These are phyloP conservation scores for Halteria grandinella DNA, from an alignment of 73 alveolate genomes.

Conservation along the genomic window DNA sequence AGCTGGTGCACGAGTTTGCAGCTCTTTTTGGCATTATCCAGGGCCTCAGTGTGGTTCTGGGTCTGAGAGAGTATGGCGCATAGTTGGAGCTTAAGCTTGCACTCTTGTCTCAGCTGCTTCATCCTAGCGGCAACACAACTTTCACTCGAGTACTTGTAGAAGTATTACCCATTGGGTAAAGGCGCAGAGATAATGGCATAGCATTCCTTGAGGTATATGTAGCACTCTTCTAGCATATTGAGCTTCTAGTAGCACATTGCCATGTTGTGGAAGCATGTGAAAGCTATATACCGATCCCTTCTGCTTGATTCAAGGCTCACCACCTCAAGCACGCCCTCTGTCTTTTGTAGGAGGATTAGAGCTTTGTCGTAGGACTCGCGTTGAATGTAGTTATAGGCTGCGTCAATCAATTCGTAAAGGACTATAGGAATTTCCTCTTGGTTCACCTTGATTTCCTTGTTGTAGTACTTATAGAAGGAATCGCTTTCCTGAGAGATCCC, in stretches of 20 bases:
- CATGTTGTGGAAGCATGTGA: slow-evolving; percentile 53
- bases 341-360: slow-evolving; percentile 49
- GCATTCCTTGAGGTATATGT: slow-evolving; percentile 23
- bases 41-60: slow-evolving; percentile 53
- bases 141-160: too few species aligned
- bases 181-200: too few species aligned
- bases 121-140: slow-evolving; percentile 29
- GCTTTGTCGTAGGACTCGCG: slow-evolving; percentile 67
- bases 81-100: slow-evolving; percentile 25
- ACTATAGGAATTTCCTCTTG: slow-evolving; percentile 68
- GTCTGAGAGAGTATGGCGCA: slow-evolving; percentile 53
- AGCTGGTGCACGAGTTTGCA: slow-evolving; percentile 29
- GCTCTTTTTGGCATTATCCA: slow-evolving; percentile 41
- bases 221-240: slow-evolving; percentile 36
- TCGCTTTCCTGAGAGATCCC: slow-evolving; percentile 40
- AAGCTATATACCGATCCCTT: slow-evolving; percentile 55
- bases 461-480: slow-evolving; percentile 32
- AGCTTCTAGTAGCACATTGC: slow-evolving; percentile 58
- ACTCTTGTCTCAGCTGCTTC: slow-evolving; percentile 32
- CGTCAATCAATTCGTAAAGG: slow-evolving; percentile 57
- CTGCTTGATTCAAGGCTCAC: too few species aligned
- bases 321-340: slow-evolving; percentile 63
- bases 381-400: slow-evolving; percentile 51
- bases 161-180: too few species aligned
- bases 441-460: slow-evolving; percentile 45